These are phyloP conservation scores for Ascochyta rabiei DNA, from an alignment of 2,329 filamentous ascomycete genomes.

Conservation along the genomic window DNA sequence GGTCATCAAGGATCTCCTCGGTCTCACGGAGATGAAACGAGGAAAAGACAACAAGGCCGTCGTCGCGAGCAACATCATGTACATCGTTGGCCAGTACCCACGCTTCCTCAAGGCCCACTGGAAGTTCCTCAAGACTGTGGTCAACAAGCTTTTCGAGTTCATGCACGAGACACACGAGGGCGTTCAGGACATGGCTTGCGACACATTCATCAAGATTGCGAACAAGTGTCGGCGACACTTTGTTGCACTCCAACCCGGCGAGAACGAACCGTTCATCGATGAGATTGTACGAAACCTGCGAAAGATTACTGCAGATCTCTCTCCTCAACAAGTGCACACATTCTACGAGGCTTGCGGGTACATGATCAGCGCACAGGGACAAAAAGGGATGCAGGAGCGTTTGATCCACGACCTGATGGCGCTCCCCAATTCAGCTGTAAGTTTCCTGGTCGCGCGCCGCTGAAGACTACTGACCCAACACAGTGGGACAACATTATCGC, in stretches of 20 bases:
- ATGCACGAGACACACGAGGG: conserved; percentile 99
- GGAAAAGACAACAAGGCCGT: conserved; percentile 99
- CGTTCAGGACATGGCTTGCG: conserved; percentile 99
- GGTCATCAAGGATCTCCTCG: conserved; percentile 96
- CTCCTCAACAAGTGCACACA: conserved; percentile 95
- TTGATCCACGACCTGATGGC: conserved; percentile 91
- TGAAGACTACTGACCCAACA: conserved; percentile 18
- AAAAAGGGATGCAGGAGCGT: conserved; percentile 91
- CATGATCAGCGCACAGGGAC: conserved; percentile 98
- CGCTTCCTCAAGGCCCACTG: conserved; percentile 98
- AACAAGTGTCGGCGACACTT: conserved; percentile 98
- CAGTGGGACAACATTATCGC: conserved; percentile 92
- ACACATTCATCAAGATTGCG: conserved; percentile 99
- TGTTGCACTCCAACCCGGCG: conserved; percentile 91
- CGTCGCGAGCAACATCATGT: conserved; percentile 99
- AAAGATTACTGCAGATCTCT: conserved; percentile 93
- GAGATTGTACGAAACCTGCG: conserved; percentile 96
- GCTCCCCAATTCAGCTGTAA: conserved; percentile 79
- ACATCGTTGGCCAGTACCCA: conserved; percentile 98
- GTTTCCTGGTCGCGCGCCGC: conserved; percentile 15
- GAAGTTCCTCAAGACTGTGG: conserved; percentile 99
- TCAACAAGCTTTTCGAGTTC: conserved; percentile 99
- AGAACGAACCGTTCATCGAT: conserved; percentile 95
- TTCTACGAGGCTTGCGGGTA: conserved; percentile 99
- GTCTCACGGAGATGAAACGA: conserved; percentile 97